Evolutionary conservation across 2,329 filamentous ascomycete species (phyloP).

Genomic region (Aureobasidium vineae): DNA sequence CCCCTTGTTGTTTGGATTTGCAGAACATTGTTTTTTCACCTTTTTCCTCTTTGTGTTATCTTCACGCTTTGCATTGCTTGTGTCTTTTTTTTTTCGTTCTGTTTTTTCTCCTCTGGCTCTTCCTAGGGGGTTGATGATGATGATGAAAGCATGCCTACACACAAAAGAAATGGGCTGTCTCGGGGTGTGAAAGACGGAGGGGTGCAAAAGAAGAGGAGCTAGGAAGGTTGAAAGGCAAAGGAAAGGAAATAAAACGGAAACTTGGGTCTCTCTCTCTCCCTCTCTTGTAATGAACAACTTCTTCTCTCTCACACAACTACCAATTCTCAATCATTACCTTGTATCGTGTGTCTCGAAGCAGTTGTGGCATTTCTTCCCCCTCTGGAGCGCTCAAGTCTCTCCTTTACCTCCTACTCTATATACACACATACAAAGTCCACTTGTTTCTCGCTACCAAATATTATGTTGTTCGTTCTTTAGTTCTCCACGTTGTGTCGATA

Average conservation of each 20-base stretch:
- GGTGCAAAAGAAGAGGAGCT: not conserved
- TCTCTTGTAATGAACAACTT: constrained; percentile 18
- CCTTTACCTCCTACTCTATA: not conserved
- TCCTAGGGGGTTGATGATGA: constrained; percentile 5
- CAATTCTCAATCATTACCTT: not conserved
- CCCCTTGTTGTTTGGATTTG: constrained; percentile 20
- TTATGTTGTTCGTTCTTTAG: not conserved
- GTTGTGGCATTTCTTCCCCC: not conserved
- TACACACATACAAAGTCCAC: not conserved
- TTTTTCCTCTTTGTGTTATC: not conserved
- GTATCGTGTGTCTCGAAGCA: too few species aligned
- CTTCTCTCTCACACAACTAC: not conserved
- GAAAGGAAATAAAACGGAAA: not conserved
- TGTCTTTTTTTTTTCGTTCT: not conserved
- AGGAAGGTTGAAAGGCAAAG: not conserved
- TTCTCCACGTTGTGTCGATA: not conserved
- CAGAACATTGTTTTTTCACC: constrained; percentile 18
- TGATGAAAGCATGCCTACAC: constrained; percentile 10
- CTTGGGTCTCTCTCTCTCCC: not conserved
- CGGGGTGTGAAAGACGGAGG: not conserved
- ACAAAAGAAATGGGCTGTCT: not conserved
- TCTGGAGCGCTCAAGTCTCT: not conserved
- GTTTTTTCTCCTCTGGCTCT: not conserved
- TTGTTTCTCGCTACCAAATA: not conserved
- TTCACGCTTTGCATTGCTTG: not conserved